Evolutionary conservation across 1,284 basidiomycete species (phyloP).

Genomic region (Malassezia dermatis): DNA sequence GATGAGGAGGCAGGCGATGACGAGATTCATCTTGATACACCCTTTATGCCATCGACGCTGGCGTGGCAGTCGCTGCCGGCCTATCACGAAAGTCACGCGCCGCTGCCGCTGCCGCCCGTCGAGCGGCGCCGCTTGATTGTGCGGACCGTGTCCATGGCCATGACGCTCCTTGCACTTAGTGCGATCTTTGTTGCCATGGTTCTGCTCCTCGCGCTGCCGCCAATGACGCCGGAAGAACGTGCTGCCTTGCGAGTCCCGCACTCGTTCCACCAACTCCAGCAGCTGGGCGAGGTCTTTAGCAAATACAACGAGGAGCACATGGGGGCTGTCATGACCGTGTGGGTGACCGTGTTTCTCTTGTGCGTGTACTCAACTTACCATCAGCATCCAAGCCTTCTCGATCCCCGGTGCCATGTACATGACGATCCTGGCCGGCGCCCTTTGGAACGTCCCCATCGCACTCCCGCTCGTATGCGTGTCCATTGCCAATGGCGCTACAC

Average conservation of each 20-base stretch:
- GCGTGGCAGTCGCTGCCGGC: slow-evolving; percentile 14
- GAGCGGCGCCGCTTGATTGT: slow-evolving; percentile 26
- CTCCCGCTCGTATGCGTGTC: slow-evolving; percentile 75
- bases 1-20: slow-evolving; percentile 1
- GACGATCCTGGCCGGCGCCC: slow-evolving; percentile 86
- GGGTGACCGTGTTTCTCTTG: slow-evolving; percentile 70
- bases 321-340: slow-evolving; percentile 47
- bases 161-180: slow-evolving; percentile 7
- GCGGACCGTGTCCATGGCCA: slow-evolving; percentile 16
- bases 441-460: slow-evolving; percentile 84
- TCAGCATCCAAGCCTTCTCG: slow-evolving; percentile 73
- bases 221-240: slow-evolving; percentile 30
- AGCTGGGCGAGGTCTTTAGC: slow-evolving; percentile 45
- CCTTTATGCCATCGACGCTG: slow-evolving; percentile 5
- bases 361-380: slow-evolving; percentile 46
- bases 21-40: slow-evolving; percentile 12
- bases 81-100: neutral
- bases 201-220: slow-evolving; percentile 24
- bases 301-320: slow-evolving; percentile 49
- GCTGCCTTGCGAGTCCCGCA: slow-evolving; percentile 45
- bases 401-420: slow-evolving; percentile 97
- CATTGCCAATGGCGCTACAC: slow-evolving; percentile 72
- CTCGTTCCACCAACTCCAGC: slow-evolving; percentile 48
- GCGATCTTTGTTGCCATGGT: slow-evolving; percentile 30
- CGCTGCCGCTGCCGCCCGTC: neutral